Conservation (phyloP, 1,139 yeast species). For the Petasospora rhodanensis region DNA sequence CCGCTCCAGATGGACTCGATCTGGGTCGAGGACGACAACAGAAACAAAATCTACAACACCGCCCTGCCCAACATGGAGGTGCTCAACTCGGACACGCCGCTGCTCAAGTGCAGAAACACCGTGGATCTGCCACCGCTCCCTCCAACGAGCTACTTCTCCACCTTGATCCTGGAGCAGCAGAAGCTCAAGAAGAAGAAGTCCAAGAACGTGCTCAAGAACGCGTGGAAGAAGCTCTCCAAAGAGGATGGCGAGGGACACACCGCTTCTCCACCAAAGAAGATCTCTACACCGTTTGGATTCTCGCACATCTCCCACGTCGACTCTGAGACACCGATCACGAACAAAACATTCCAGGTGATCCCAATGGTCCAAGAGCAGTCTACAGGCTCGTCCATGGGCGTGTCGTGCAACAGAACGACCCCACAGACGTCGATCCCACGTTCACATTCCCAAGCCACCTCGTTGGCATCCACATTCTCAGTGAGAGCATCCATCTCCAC, state of each 20-base stretch:
- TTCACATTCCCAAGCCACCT: constrained; percentile 10
- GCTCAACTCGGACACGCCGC: constrained; percentile 30
- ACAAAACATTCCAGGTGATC: constrained; percentile 12
- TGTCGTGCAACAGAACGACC: constrained; percentile 19
- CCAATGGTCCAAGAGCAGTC: not conserved
- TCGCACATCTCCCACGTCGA: constrained; percentile 24
- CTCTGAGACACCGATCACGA: constrained; percentile 14
- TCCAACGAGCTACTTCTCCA: constrained; percentile 25
- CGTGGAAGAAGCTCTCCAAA: constrained; percentile 13
- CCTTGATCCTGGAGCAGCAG: constrained; percentile 5
- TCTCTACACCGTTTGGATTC: constrained; percentile 26
- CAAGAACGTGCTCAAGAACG: constrained; percentile 25
- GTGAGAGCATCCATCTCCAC: constrained; percentile 10
- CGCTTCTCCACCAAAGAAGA: too few relatives aligned
- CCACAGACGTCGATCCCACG: constrained; percentile 8
- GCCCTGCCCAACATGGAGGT: constrained; percentile 24
- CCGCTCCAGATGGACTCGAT: constrained; percentile 31
- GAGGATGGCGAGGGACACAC: constrained; percentile 3
- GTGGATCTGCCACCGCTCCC: constrained; percentile 32
- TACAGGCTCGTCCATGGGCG: constrained; percentile 4
- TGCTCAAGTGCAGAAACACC: constrained; percentile 27
- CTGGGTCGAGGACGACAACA: constrained; percentile 34
- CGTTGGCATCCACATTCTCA: constrained; percentile 13
- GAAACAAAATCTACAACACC: constrained; percentile 25
- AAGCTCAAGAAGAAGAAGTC: constrained; percentile 15